Evolutionary conservation across 805 yeast species (phyloP), one percentile per base, ranked within the genome.

Genomic region (Candida broadrunensis): DNA sequence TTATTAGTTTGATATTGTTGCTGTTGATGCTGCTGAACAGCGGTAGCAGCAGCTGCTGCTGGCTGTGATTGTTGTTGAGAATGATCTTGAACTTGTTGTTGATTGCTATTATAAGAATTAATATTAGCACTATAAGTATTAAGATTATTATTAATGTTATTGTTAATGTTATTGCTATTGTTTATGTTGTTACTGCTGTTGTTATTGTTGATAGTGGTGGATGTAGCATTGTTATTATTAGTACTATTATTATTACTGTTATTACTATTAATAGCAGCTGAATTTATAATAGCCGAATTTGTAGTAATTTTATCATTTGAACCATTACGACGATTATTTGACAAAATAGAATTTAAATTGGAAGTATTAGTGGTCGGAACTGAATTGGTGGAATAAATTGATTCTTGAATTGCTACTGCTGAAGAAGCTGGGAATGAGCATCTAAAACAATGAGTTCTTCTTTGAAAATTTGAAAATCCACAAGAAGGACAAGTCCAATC

Each of bases 401-500:
- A 75, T 41, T 81, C 88, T 50, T 81, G 87, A 44, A 81, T 73
- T 5, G 87, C 75, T 18, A 77, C 81, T 5, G 88, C 87, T 33
- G 86, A 72, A 9, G 87, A 72, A 8, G 88, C 87, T 5, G 96
- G 96, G 64, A 85, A 88, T 2, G 91, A 83, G 59, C 97, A 90
- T 47, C 97, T 74, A 72, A 90, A 88, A 63, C 97, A 90, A 2
- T 95, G 95, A 2, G 95, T 85, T 62, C 97, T 77, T 54, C 97
- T 78, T 64, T 90, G 97, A 65, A 90, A 90, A 62, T 90, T 90
- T 18, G 95, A 86, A 55, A 90, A 90, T 1, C 97, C 96, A 71
- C 97, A 90, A 5, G 90, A 82, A 19, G 96, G 96, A 62, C 97
- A 90, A n/a, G 86, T 87, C 97, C 97, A 90, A 60, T 90, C 97